These are phyloP conservation scores for Eimeria necatrix DNA, from an alignment of 169 alveolate genomes.

Conservation along the genomic window DNA sequence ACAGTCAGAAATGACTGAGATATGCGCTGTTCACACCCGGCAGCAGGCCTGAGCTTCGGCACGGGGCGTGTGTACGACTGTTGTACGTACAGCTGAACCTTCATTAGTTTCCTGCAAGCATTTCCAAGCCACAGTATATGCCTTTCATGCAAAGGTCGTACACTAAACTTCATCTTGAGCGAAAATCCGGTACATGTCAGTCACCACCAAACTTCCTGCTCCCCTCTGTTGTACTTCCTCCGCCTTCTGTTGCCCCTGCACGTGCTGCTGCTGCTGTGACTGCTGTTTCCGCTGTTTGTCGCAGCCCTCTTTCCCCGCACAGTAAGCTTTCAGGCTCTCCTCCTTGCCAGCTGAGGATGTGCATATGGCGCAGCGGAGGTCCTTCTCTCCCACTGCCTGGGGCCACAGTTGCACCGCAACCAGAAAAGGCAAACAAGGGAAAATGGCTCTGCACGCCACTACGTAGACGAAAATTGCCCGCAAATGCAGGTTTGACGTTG, in stretches of 20 bases:
- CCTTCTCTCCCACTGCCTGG: slow-evolving; percentile 41
- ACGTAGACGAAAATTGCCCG: not conserved
- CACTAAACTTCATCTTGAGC: slow-evolving; percentile 38
- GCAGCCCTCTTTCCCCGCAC: slow-evolving; percentile 36
- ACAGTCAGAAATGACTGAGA: too few species aligned
- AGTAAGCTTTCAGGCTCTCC: slow-evolving; percentile 1
- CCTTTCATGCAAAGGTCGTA: too few species aligned
- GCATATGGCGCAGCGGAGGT: slow-evolving; percentile 63
- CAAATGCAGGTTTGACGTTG: too few species aligned
- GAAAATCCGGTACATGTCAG: not conserved
- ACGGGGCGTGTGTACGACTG: too few species aligned
- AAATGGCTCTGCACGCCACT: not conserved
- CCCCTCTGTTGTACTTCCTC: not conserved
- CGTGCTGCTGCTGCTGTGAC: not conserved
- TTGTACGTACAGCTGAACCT: too few species aligned
- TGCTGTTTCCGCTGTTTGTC: not conserved
- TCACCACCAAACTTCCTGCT: not conserved
- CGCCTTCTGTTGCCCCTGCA: not conserved
- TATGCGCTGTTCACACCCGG: too few species aligned
- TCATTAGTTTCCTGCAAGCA: too few species aligned
- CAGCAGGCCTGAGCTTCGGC: too few species aligned
- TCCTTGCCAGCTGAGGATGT: slow-evolving; percentile 40
- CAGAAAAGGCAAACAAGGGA: not conserved
- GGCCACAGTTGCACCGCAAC: not conserved
- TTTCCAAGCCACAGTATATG: not conserved